These are phyloP conservation scores for Yamadazyma trypodendri DNA, from an alignment of 1,139 yeast genomes.

Conservation along the genomic window DNA sequence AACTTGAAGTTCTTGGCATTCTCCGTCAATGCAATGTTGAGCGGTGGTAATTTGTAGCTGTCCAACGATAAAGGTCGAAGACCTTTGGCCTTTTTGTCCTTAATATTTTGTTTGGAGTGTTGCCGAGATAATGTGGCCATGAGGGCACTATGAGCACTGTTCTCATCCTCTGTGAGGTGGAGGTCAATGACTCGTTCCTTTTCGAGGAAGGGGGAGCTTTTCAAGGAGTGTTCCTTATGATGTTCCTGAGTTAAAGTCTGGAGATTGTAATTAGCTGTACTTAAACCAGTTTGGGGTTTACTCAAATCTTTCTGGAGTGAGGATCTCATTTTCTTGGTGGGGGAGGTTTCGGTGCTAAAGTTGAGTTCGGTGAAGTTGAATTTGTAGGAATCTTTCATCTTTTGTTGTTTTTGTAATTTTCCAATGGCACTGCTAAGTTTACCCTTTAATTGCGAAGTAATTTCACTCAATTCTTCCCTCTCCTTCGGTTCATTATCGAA, in stretches of 20 bases:
- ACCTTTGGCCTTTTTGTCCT: constrained; percentile 1
- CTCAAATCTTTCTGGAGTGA: constrained; percentile 16
- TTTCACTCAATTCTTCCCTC: constrained; percentile 37
- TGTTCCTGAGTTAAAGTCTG: constrained; percentile 28
- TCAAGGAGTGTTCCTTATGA: constrained; percentile 13
- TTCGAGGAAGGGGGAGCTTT: constrained; percentile 25
- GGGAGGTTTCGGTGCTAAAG: constrained; percentile 30
- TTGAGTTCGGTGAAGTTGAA: constrained; percentile 34
- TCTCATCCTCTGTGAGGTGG: constrained; percentile 39
- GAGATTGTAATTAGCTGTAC: constrained; percentile 34
- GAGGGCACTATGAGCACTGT: constrained; percentile 46
- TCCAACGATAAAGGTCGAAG: constrained; percentile 10
- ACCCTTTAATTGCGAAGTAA: constrained; percentile 38
- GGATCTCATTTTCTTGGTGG: constrained; percentile 24
- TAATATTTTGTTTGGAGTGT: constrained; percentile 4
- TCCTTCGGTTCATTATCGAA: constrained; percentile 16
- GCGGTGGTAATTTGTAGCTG: constrained; percentile 28
- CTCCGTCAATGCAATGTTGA: constrained; percentile 25
- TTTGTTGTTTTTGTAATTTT: constrained; percentile 29
- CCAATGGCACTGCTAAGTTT: constrained; percentile 42
- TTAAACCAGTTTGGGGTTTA: constrained; percentile 8
- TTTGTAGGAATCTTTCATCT: constrained; percentile 18
- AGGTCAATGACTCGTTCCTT: constrained; percentile 16
- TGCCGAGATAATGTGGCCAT: constrained; percentile 38
- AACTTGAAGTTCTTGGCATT: constrained; percentile 6